phyloP scores from a whole-genome alignment of 768 basidiomycete species.

The Vishniacozyma victoriae region DNA sequence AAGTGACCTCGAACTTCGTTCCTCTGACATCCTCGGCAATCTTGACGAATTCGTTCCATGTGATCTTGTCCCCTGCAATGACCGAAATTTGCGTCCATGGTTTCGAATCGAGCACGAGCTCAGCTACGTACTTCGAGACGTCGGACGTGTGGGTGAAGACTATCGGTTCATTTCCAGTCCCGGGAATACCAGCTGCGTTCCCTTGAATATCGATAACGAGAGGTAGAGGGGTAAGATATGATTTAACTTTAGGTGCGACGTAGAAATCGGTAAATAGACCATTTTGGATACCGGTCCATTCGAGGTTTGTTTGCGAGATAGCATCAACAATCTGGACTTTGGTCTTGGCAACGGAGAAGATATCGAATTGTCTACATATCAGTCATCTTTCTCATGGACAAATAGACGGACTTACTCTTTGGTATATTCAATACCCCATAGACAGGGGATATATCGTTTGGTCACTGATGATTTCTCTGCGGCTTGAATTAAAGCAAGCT shows the following conservation, averaged over 20 bases:
- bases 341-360: neutral
- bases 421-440: neutral
- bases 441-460: neutral
- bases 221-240: neutral
- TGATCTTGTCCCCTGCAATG: neutral
- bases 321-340: neutral
- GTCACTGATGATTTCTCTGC: neutral
- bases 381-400: neutral
- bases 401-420: constrained; percentile 1
- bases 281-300: neutral
- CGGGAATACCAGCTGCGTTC: neutral
- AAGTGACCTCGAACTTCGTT: neutral
- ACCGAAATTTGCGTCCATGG: neutral
- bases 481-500: neutral
- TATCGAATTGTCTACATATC: neutral
- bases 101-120: neutral
- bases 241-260: neutral
- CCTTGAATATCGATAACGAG: neutral
- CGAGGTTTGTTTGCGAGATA: neutral
- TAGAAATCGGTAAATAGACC: neutral
- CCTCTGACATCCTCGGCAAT: neutral
- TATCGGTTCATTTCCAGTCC: neutral
- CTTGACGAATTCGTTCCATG: neutral
- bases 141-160: neutral
- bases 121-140: neutral